Evolutionary conservation across 768 basidiomycete genomes (phyloP), one percentile per base, ranked within the genome.

Genomic region (Rhodotorula diobovata): DNA sequence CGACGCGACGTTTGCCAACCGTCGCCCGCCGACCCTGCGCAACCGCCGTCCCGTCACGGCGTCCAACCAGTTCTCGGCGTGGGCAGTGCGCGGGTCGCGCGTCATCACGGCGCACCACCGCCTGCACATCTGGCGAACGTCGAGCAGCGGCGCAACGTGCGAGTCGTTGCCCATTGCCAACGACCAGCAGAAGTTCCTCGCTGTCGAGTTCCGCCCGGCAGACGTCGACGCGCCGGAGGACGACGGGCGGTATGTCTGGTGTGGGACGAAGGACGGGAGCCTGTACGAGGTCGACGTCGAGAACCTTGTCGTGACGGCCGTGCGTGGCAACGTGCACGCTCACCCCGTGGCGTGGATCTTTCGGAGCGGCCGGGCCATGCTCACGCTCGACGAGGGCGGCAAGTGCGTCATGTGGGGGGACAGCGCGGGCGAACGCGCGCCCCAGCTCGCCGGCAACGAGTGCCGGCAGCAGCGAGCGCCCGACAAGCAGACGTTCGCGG

Each of bases 261-360:
- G 89, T 20, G 95, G 94, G 9, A 91, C 91, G 39, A 93, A 90
- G 81, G 92, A 95, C 35, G 95, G 95, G 0, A 87, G 89, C 79
- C 69, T 99, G 35, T 84, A 88, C 74, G 93, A 96, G 82, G 74
- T 95, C 66, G 91, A 97, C 77, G 82, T 89, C 50, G 80, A 84
- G 63, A 86, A 84, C 5, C 89, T 87, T 0, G 74, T 76, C 10
- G 80, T 92, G 30, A 83, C 83, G 4, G 86, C 85, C 23, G 81
- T 84, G 43, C 90, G 87, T 71, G 82, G 84, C 46, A 82, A 83
- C 21, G 86, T 85, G 0, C 94, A 96, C 77, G 76, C 86, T 0
- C 84, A 87, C 66, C 80, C 88, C 1, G 84, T 97, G 65, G 85
- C 85, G 2, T 83, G 87, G 73, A 89, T 97, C 41, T 88, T 90